Conservation (phyloP, 352 stramenopile species). For the Pythium brachiatum region DNA sequence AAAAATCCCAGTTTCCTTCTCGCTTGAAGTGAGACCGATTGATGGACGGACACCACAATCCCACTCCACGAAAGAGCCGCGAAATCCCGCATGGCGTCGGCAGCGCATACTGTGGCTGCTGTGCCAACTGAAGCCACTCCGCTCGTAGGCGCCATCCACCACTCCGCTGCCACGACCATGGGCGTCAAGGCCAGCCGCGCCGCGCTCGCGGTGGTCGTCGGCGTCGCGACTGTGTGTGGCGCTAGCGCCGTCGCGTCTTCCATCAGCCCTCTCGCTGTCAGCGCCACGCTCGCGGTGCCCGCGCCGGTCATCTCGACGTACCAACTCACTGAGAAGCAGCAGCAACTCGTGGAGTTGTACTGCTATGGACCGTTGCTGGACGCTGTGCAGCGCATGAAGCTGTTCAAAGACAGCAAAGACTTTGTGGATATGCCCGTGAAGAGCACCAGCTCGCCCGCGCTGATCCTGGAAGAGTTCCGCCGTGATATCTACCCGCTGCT, state of each 20-base stretch:
- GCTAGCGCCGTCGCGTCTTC: neutral
- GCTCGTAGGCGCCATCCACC: neutral
- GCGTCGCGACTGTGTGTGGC: slow-evolving; percentile 10
- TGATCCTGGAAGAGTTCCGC: slow-evolving; percentile 38
- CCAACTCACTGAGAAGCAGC: neutral
- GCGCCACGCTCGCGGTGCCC: neutral
- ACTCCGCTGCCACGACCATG: neutral
- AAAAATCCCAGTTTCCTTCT: too few relatives aligned
- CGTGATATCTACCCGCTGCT: slow-evolving; percentile 1
- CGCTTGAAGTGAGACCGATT: too few relatives aligned
- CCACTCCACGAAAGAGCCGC: neutral
- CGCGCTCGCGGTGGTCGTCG: slow-evolving; percentile 1
- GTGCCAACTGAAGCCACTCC: neutral
- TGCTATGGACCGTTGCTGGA: slow-evolving; percentile 53
- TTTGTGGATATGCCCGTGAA: slow-evolving; percentile 91
- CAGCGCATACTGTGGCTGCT: neutral
- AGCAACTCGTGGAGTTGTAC: slow-evolving; percentile 39
- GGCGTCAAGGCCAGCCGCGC: neutral
- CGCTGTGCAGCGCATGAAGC: slow-evolving; percentile 49
- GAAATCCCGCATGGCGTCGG: neutral
- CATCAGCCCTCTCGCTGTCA: neutral
- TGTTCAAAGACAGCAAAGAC: slow-evolving; percentile 86
- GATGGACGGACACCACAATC: slow-evolving; percentile 6
- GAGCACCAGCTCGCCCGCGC: slow-evolving; percentile 26
- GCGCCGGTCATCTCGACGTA: neutral